Evolutionary conservation across 495 filamentous ascomycete genomes (phyloP), one percentile per base, ranked within the genome.

Genomic region (Cairneyella variabilis): DNA sequence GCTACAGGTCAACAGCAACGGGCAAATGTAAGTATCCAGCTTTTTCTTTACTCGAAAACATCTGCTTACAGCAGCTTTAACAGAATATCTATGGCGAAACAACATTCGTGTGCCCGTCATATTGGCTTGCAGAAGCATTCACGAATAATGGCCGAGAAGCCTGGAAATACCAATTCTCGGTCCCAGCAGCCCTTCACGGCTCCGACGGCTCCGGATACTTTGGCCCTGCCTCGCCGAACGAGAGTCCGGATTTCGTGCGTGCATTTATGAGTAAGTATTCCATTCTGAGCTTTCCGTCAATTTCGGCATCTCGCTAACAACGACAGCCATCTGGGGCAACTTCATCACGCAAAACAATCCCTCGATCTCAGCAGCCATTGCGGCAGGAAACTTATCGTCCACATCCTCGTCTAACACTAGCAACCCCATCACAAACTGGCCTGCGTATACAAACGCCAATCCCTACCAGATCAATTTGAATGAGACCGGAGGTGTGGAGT

Each of bases 121-220:
- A 38, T 71, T 79, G 51, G 43, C 69, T 51, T 43, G 66, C 36
- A 73, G 81, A 64, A 69, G 69, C 40, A 80, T 79, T 63, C 76
- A 75, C 59, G 51, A 77, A 67, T n/a, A 82, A 72, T 56, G 49
- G 64, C 38, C 79, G 81, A 54, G 59, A 76, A 34, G 76, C 78
- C 1, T 83, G 77, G 58, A 69, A 74, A 9, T 88, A 87, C 63
- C 64, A 76, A 20, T 88, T 85, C 63, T 76, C 72, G 57, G 70
- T 86, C 38, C 73, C 77, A 7, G 79, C 83, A 0, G 83, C 69
- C 2, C 61, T 70, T 41, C 80, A 84, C 52, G 76, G 70, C 16
- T 41, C 66, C 12, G 80, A 84, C 57, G 51, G 79, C 16, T 67
- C 69, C 28, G 59, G 66, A 2, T 83, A 80, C 57, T 81, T 83